Conservation (phyloP, 306 rosid species). For the Lotus japonicus region DNA sequence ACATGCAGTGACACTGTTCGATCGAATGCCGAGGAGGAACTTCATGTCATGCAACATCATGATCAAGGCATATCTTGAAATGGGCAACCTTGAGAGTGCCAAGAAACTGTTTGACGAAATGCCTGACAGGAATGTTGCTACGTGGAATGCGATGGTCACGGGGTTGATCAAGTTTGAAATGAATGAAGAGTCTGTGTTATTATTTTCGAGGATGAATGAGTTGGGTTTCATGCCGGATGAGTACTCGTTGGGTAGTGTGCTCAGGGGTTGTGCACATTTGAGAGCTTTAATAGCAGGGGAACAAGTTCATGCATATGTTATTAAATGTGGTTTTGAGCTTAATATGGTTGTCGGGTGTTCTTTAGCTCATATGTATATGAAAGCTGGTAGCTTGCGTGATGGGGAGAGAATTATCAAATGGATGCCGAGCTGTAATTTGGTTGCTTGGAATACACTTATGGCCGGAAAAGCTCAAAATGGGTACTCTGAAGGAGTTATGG, state of each 20-base stretch:
- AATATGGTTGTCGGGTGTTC: constrained; percentile 76
- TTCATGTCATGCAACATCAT: constrained; percentile 81
- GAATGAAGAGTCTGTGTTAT: constrained; percentile 49
- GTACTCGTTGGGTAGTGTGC: constrained; percentile 73
- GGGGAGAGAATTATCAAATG: constrained; percentile 59
- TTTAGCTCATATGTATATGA: constrained; percentile 93
- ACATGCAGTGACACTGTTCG: constrained; percentile 48
- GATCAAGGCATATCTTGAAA: constrained; percentile 54
- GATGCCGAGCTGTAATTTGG: constrained; percentile 63
- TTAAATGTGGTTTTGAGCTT: constrained; percentile 68
- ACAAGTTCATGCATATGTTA: constrained; percentile 66
- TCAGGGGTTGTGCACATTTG: constrained; percentile 83
- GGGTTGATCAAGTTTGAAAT: constrained; percentile 60
- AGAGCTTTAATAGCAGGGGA: constrained; percentile 44
- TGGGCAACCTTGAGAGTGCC: constrained; percentile 50
- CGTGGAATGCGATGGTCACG: constrained; percentile 80
- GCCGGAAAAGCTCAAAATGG: constrained; percentile 85
- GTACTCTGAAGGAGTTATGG: constrained; percentile 49
- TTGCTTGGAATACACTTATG: constrained; percentile 94
- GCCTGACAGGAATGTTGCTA: constrained; percentile 73
- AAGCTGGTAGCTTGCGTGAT: constrained; percentile 60
- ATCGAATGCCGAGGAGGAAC: constrained; percentile 49
- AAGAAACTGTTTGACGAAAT: constrained; percentile 64
- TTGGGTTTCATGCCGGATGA: constrained; percentile 68
- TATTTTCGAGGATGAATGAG: constrained; percentile 56